Evolutionary conservation across 2,329 filamentous ascomycete genomes (phyloP), one percentile per base, ranked within the genome.

Genomic region (Microdochium bolleyi): DNA sequence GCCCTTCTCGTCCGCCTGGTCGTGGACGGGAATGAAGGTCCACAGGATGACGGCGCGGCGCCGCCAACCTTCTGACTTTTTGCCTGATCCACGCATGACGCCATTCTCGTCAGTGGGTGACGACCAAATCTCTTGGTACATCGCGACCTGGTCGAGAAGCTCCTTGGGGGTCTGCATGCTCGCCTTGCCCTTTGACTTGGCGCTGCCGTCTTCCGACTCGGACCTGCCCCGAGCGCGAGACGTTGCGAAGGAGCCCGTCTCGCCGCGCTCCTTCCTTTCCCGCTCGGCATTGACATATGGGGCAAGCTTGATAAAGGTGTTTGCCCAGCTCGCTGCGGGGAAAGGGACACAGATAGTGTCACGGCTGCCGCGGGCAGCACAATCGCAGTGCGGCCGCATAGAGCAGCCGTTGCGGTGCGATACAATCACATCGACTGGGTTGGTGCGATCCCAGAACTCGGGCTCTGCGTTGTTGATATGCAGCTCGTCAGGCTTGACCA

Each of bases 111-210:
- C 72, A 5, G 75, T 75, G 3, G 78, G 66, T 13, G 72, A 68
- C 3, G 80, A 84, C 75, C 78, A 84, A 34, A 85, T 73, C 69
- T 85, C 83, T 64, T 86, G 83, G 64, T 83, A 82, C 82, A 85
- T 85, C 63, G 80, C 80, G 48, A 85, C 80, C 64, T 78, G 77
- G 57, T 76, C 73, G 51, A 85, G 74, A 53, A 84, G 72, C 46
- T 83, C 79, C 60, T 78, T 78, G 22, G 65, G 65, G 16, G 54
- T 60, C 5, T 61, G 61, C 46, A 60, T 58, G 50, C 60, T 61
- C 14, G n/a, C 48, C 30, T 52, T 52, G 50, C 37, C 51, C 53
- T 60, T 59, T 52, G 56, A 52, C 34, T 54, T 51, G 4, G 27
- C 24, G n/a, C 14, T 51, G 51, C n/a, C 53, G 34, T 58, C 54